Conservation (phyloP, 305 asterid species). For the Nicotiana rustica region DNA sequence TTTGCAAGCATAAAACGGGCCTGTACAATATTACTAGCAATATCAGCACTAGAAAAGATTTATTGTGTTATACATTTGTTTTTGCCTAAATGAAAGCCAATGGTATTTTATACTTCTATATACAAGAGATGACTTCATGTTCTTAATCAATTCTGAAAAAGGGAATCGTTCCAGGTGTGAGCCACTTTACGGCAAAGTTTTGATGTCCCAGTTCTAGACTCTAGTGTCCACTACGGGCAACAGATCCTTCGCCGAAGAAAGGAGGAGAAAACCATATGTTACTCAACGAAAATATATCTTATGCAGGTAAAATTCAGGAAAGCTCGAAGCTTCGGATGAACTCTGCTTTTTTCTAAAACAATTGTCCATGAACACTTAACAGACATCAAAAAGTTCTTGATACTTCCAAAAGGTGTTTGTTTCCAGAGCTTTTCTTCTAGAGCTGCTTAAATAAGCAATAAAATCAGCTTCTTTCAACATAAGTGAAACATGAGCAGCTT, state of each 20-base stretch:
- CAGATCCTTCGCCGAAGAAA: conserved; percentile 15
- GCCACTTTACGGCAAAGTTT: neutral
- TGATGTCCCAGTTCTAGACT: neutral
- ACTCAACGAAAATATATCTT: neutral
- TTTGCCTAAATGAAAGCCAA: conserved; percentile 1
- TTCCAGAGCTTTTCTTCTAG: conserved; percentile 14
- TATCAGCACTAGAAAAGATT: conserved; percentile 11
- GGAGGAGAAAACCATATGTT: neutral
- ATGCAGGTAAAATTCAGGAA: neutral
- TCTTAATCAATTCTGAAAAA: neutral
- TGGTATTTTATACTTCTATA: neutral
- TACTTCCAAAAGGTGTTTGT: neutral
- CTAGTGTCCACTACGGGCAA: neutral
- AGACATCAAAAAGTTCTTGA: neutral
- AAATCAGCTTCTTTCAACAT: neutral
- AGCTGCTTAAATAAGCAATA: conserved; percentile 18
- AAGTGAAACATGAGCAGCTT: conserved; percentile 24
- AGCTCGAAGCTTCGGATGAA: neutral
- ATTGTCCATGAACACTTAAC: neutral
- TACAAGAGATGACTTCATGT: neutral
- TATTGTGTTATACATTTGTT: neutral
- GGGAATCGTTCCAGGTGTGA: neutral
- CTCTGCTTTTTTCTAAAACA: neutral
- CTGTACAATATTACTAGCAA: conserved; percentile 47
- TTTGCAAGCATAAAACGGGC: conserved; percentile 97